phyloP scores from a whole-genome alignment of 805 yeast species.

The Brettanomyces sp. region DNA sequence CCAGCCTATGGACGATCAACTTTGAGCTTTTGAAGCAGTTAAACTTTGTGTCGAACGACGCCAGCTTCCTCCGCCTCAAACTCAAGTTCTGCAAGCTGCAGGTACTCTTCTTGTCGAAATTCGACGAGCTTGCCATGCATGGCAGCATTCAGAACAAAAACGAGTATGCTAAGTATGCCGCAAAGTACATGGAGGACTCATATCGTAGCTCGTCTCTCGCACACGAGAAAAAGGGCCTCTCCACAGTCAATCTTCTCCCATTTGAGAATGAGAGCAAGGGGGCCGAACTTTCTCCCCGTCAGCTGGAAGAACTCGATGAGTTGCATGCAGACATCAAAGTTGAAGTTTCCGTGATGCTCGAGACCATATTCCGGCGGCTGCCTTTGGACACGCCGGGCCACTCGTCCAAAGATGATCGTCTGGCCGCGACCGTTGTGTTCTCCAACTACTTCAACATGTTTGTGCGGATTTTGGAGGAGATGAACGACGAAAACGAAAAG shows the following conservation, averaged over 20 bases:
- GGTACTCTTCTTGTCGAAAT: conserved; percentile 16
- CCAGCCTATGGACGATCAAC: conserved; percentile 20
- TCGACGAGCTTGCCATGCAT: conserved; percentile 21
- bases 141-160: conserved; percentile 23
- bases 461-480: conserved; percentile 43
- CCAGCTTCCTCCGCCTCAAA: conserved; percentile 18
- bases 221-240: not conserved
- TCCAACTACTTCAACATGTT: conserved; percentile 58
- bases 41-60: conserved; percentile 6
- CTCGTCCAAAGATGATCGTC: conserved; percentile 19
- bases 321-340: conserved; percentile 21
- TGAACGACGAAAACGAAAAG: conserved; percentile 16
- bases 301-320: conserved; percentile 15
- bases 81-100: conserved; percentile 24
- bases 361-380: conserved; percentile 44
- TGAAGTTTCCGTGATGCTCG: conserved; percentile 53
- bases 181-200: conserved; percentile 26
- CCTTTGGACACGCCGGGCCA: conserved; percentile 50
- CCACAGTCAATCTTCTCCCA: not conserved
- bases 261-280: conserved; percentile 2
- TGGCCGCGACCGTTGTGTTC: conserved; percentile 42
- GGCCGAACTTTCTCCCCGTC: not conserved
- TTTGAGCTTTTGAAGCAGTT: conserved; percentile 13
- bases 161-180: conserved; percentile 23
- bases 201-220: not conserved